Conservation (phyloP, 345 rosid genomes). For the Isatis tinctoria region DNA sequence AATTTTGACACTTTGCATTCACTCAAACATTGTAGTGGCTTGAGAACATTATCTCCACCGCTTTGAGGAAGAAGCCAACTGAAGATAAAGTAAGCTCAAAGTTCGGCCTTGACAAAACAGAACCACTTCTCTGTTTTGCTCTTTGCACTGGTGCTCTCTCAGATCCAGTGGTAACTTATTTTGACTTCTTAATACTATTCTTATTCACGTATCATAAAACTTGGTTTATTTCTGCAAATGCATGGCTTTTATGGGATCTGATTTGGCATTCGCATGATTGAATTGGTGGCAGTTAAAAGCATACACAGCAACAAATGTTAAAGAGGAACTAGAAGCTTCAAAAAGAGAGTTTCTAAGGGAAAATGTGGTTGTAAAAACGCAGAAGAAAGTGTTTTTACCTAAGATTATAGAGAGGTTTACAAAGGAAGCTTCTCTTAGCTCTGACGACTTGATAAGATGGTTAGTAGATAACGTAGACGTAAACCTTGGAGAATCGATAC, state of each 20-base stretch:
- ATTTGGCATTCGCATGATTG: background rate
- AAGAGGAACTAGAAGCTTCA: constrained; percentile 61
- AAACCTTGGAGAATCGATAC: constrained; percentile 56
- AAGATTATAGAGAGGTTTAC: constrained; percentile 64
- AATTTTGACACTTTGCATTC: background rate
- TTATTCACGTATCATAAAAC: background rate
- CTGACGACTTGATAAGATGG: constrained; percentile 63
- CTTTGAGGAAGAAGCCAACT: constrained; percentile 63
- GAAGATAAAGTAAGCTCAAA: constrained; percentile 59
- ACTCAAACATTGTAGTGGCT: constrained; percentile 58
- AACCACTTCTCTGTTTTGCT: constrained; percentile 74
- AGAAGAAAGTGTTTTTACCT: constrained; percentile 66
- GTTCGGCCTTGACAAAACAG: constrained; percentile 49
- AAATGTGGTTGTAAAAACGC: constrained; percentile 51
- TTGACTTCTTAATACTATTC: background rate
- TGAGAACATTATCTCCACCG: constrained; percentile 70
- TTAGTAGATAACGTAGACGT: constrained; percentile 49
- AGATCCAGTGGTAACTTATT: constrained; percentile 70
- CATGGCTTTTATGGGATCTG: background rate
- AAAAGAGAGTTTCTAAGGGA: constrained; percentile 68
- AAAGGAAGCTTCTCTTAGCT: constrained; percentile 56
- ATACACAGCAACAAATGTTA: constrained; percentile 58
- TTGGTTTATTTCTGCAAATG: background rate
- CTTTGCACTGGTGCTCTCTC: constrained; percentile 82
- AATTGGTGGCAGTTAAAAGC: constrained; percentile 51